Evolutionary conservation across 768 basidiomycete genomes (phyloP), one percentile per base, ranked within the genome.

Genomic region (Tulasnella sp.): DNA sequence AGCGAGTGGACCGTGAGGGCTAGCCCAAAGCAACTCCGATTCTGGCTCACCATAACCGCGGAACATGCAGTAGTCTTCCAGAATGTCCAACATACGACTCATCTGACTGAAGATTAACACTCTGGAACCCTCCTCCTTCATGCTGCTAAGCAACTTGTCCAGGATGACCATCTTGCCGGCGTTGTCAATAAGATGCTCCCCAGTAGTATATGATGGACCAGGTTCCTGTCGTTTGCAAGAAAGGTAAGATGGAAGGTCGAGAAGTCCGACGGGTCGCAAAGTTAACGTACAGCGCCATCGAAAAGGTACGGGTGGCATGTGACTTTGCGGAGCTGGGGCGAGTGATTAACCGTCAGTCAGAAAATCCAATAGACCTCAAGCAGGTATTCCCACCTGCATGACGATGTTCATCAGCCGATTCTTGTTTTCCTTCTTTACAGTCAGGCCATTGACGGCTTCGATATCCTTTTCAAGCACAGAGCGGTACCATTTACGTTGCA

Each of bases 401-500:
- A 99, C 98, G 89, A 99, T 96, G 85, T 99, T 99, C 93, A 98
- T 96, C 76, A 99, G 86, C 46, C 97, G 89, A 5, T 97, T 98
- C 88, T 99, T 99, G 79, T 97, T 97, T 85, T 99, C 98, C 85
- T 99, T 99, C 90, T 98, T 98, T 11, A 97, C 96, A 2, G 95
- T 95, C 44, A 96, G 88, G 91, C 96, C 96, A 84, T 98, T 98
- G 60, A 99, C 98, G 12, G 97, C 97, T 84, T 99, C 97, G 79
- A 99, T 98, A 85, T 99, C 97, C 87, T 99, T 99, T 87, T 98
- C 96, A 80, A 99, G 86, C 9, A 99, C 93, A 2, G 92, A 94
- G 44, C 96, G 93, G 86, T 99, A 99, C 98, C 97, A 98, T 85
- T 97, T 98, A 41, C 96, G 88, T 85, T 99, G 98, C 96, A 99